These are phyloP conservation scores for Wallacemonas rigidus DNA, from an alignment of 208 protist genomes.

Conservation along the genomic window DNA sequence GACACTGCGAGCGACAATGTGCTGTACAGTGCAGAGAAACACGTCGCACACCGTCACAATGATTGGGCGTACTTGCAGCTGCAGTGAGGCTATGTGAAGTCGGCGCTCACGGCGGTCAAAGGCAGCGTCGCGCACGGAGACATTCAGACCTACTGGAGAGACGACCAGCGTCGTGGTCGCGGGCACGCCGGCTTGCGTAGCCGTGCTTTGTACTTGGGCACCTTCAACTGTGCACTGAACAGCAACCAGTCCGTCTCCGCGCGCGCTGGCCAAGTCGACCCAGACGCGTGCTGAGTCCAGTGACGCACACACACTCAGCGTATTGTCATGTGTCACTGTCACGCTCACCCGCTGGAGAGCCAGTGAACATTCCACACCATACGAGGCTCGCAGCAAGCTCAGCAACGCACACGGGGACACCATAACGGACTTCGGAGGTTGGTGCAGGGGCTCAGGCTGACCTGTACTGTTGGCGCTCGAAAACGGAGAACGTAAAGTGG, in stretches of 20 bases:
- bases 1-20: constrained; percentile 21
- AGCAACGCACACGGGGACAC: too few relatives aligned
- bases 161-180: constrained; percentile 33
- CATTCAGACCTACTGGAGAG: constrained; percentile 46
- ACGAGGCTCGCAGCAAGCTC: not conserved
- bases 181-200: constrained; percentile 20
- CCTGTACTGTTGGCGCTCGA: too few relatives aligned
- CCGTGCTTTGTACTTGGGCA: constrained; percentile 33
- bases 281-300: constrained; percentile 27
- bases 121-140: constrained; percentile 43
- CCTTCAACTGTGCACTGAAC: constrained; percentile 52
- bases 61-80: constrained; percentile 45
- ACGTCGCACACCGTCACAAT: constrained; percentile 55
- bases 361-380: constrained; percentile 32
- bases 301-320: constrained; percentile 24
- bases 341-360: constrained; percentile 26
- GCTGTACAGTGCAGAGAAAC: constrained; percentile 58
- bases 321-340: constrained; percentile 31
- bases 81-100: constrained; percentile 30
- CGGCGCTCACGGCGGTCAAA: constrained; percentile 17
- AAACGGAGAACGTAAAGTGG: too few relatives aligned
- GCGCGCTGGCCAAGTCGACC: constrained; percentile 30
- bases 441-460: too few relatives aligned
- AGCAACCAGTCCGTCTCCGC: constrained; percentile 28
- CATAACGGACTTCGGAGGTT: too few relatives aligned